Conservation (phyloP, 2,329 filamentous ascomycete genomes). For the Pseudopyricularia cyperi region DNA sequence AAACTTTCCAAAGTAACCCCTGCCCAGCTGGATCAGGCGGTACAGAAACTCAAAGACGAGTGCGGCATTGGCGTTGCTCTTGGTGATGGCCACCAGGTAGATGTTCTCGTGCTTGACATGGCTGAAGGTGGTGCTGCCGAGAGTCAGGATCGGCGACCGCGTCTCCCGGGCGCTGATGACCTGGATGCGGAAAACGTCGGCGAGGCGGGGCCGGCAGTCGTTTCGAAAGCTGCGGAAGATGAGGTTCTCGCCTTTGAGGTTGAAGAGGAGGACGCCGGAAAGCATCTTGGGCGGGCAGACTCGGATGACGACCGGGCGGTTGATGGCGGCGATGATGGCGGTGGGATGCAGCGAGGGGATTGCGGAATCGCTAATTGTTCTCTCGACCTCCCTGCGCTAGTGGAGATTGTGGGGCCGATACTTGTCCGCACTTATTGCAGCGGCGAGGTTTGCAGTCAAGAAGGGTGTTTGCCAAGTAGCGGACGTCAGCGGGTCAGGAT, state of each 20-base stretch:
- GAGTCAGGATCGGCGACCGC: slow-evolving; percentile 89
- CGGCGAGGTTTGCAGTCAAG: too few species aligned
- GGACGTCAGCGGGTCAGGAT: too few species aligned
- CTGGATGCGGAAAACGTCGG: slow-evolving; percentile 98
- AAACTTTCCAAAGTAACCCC: slow-evolving; percentile 97
- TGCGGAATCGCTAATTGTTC: too few species aligned
- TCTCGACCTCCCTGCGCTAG: too few species aligned
- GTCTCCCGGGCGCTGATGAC: slow-evolving; percentile 98
- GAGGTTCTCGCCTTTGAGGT: slow-evolving; percentile 98
- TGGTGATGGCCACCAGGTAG: slow-evolving; percentile 92
- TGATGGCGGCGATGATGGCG: too few species aligned
- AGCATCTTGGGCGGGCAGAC: slow-evolving; percentile 52
- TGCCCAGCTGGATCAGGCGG: slow-evolving; percentile 76
- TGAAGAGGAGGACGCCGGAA: slow-evolving; percentile 95
- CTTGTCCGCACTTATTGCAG: too few species aligned
- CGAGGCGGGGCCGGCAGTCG: slow-evolving; percentile 91
- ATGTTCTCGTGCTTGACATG: slow-evolving; percentile 99
- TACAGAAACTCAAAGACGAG: slow-evolving; percentile 98
- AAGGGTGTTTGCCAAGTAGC: too few species aligned
- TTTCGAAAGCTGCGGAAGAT: slow-evolving; percentile 99
- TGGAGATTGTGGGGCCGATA: too few species aligned
- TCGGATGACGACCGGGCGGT: too few species aligned
- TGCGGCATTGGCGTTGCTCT: slow-evolving; percentile 97
- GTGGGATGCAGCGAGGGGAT: too few species aligned
- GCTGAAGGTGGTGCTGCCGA: slow-evolving; percentile 96